Conservation (phyloP, 78 protist genomes). For the Pelomyxa schiedti region DNA sequence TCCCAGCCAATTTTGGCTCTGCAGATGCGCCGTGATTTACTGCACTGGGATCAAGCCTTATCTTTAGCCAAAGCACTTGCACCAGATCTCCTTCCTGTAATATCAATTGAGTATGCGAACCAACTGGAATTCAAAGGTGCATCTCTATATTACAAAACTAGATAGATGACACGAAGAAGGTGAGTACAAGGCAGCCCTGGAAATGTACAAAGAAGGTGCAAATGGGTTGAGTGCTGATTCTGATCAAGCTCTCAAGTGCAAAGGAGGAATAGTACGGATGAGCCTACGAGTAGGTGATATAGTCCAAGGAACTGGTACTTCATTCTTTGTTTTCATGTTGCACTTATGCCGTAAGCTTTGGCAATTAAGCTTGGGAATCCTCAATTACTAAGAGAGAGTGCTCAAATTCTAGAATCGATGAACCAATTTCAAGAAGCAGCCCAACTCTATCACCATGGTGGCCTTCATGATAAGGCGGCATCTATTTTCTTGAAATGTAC, state of each 20-base stretch:
- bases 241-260: constrained; percentile 6
- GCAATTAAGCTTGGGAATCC: too few species aligned
- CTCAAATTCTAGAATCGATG: constrained; percentile 28
- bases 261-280: constrained; percentile 37
- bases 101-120: constrained; percentile 49
- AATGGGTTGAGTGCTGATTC: neutral
- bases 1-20: constrained; percentile 45
- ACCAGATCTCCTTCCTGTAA: constrained; percentile 31
- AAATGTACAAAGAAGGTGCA: neutral
- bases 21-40: constrained; percentile 59
- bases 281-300: constrained; percentile 33
- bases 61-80: constrained; percentile 44
- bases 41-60: constrained; percentile 72
- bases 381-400: constrained; percentile 40
- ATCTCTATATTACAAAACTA: too few species aligned
- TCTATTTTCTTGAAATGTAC: constrained; percentile 25
- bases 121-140: constrained; percentile 60
- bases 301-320: neutral
- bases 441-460: constrained; percentile 28
- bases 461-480: constrained; percentile 40
- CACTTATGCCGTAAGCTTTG: too few species aligned
- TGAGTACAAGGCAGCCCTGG: constrained; percentile 27
- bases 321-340: neutral
- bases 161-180: too few species aligned
- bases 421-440: constrained; percentile 64